phyloP scores from a whole-genome alignment of 257 asterid genomes.

The Solanum chiquidenum region DNA sequence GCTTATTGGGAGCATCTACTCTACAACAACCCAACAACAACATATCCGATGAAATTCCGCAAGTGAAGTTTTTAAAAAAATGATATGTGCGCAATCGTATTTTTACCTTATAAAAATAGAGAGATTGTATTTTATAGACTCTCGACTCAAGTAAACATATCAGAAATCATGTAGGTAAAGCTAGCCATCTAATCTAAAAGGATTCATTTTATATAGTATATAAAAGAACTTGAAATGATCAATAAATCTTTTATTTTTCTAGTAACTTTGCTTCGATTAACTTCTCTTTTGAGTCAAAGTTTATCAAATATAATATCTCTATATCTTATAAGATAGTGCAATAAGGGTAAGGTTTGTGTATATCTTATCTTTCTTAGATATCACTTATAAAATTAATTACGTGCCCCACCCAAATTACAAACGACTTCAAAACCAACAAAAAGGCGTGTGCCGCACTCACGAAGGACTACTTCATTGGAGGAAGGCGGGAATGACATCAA shows the following conservation, averaged over 20 bases:
- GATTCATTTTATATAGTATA: neutral
- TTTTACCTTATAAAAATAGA: neutral
- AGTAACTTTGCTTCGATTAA: neutral
- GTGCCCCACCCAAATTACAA: no score
- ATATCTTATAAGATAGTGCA: neutral
- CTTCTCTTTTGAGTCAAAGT: neutral
- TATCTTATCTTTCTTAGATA: neutral
- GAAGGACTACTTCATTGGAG: no score
- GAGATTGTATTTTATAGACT: accelerated
- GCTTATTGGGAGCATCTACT: neutral
- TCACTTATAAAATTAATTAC: neutral
- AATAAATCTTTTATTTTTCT: neutral
- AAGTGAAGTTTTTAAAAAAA: neutral
- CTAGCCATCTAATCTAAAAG: neutral
- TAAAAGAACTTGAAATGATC: no score
- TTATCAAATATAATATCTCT: neutral
- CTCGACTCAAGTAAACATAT: neutral
- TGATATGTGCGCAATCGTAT: accelerated
- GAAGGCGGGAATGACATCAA: no score
- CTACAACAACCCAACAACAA: neutral
- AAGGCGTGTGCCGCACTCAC: no score
- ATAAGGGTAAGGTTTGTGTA: neutral
- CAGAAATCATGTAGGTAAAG: neutral
- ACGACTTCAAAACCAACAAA: no score
- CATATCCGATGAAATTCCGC: accelerated